Percentiles rank a stretch among this genome's conserved stretches.
phyloP scores from a whole-genome alignment of 2,329 filamentous ascomycete genomes.

The Gyromitra esculenta region DNA sequence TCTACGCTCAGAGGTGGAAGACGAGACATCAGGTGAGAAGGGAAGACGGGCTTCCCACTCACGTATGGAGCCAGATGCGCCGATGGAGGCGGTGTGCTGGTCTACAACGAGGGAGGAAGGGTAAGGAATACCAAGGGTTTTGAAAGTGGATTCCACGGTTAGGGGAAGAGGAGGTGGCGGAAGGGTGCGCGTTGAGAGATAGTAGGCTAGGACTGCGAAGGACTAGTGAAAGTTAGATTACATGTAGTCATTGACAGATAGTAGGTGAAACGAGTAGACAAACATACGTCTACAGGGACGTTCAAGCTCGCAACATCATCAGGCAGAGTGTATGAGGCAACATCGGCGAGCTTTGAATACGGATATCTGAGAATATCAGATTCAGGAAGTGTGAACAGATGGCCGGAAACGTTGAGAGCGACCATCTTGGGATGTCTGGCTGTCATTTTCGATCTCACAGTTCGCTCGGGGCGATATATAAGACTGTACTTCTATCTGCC shows the following conservation, averaged over 20 bases:
- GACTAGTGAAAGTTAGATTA: conserved; percentile 14
- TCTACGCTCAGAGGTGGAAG: conserved; percentile 4
- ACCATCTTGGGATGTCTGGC: conserved; percentile 13
- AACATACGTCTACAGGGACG: conserved; percentile 51
- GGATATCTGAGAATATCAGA: conserved; percentile 52
- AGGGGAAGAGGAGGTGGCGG: conserved; percentile 21
- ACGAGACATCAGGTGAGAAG: background rate
- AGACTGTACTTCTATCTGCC: background rate
- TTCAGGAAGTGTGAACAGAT: conserved; percentile 53
- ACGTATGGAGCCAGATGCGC: conserved; percentile 22
- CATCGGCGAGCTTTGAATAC: conserved; percentile 55
- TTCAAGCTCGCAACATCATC: conserved; percentile 54
- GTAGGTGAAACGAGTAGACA: background rate
- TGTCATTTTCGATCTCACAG: conserved; percentile 10
- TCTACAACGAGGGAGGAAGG: conserved; percentile 11
- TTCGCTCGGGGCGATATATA: background rate
- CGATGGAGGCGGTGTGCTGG: conserved; percentile 39
- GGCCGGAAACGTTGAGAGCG: conserved; percentile 46
- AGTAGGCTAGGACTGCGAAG: conserved; percentile 25
- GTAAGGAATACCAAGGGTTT: conserved; percentile 34
- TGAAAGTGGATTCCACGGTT: conserved; percentile 31
- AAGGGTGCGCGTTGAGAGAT: conserved; percentile 31
- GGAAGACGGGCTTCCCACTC: conserved; percentile 32
- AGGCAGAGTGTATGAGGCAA: conserved; percentile 53
- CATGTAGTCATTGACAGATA: background rate